A percentile compares a stretch with the other conserved stretches of the same genome.
phyloP scores from a whole-genome alignment of 768 basidiomycete genomes.

The Hygrophorus pudorinus region DNA sequence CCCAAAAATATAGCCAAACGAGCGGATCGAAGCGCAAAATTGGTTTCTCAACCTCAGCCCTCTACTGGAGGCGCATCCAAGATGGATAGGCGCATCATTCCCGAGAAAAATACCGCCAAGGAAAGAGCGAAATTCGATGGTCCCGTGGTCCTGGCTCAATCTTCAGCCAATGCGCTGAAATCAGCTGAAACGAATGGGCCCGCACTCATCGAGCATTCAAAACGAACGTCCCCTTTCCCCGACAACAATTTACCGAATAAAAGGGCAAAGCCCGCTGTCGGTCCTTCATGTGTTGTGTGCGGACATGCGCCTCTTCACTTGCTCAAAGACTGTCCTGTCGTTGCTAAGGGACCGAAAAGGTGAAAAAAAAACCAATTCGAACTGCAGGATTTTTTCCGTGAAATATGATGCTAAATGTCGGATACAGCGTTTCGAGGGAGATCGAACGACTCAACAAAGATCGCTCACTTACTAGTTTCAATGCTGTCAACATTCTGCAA shows the following conservation, averaged over 20 bases:
- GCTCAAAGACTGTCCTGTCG: constrained; percentile 46
- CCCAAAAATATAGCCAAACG: neutral
- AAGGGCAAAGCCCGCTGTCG: constrained; percentile 28
- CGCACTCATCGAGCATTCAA: constrained; percentile 17
- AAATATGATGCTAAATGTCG: neutral
- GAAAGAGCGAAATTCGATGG: too few species aligned
- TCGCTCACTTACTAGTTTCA: constrained; percentile 18
- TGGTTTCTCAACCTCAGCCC: too few species aligned
- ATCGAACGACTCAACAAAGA: constrained; percentile 35
- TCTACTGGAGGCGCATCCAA: too few species aligned
- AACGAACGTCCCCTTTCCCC: constrained; percentile 23
- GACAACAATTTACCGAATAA: constrained; percentile 14
- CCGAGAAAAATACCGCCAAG: too few species aligned
- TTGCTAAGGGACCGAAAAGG: constrained; percentile 45
- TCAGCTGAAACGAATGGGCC: neutral
- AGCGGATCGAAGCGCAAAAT: neutral
- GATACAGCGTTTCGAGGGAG: constrained; percentile 29
- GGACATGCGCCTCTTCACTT: constrained; percentile 30
- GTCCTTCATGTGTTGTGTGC: constrained; percentile 39
- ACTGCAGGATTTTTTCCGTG: too few species aligned
- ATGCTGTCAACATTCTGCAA: constrained; percentile 26
- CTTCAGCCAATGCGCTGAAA: too few species aligned
- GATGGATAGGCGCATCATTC: too few species aligned
- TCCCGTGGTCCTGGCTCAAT: too few species aligned
- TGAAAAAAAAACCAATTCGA: constrained; percentile 18